These are phyloP conservation scores for Phytophthora sansomeana DNA, from an alignment of 352 stramenopile species.

Conservation along the genomic window DNA sequence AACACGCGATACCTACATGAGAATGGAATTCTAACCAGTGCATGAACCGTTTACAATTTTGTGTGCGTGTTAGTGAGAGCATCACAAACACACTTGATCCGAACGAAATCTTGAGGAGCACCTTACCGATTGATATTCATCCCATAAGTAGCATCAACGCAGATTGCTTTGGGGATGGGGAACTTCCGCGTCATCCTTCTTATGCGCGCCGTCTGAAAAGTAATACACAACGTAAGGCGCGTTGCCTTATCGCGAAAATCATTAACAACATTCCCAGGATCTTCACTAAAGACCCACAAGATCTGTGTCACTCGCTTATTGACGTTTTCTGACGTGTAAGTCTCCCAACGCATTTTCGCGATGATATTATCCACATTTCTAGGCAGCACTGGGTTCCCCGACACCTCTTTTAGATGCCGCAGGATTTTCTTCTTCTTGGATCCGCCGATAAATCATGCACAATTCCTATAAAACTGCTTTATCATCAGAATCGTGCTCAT, in stretches of 20 bases:
- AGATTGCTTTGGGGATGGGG: conserved; percentile 17
- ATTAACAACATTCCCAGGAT: conserved; percentile 14
- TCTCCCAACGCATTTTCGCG: conserved; percentile 1
- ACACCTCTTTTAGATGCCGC: conserved; percentile 5
- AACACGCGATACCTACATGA: conserved; percentile 19
- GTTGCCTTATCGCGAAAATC: background rate
- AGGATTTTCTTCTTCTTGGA: conserved; percentile 11
- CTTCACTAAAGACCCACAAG: conserved; percentile 12
- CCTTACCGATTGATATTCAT: conserved; percentile 21
- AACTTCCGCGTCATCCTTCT: conserved; percentile 13
- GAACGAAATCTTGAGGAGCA: too few species aligned
- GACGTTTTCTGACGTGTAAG: conserved; percentile 11
- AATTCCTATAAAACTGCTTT: too few species aligned
- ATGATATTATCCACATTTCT: conserved; percentile 27
- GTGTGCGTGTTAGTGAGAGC: too few species aligned
- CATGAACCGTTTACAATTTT: too few species aligned
- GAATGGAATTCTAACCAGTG: background rate
- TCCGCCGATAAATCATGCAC: too few species aligned
- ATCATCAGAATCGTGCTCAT: too few species aligned
- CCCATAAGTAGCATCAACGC: conserved; percentile 17
- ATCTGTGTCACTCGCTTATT: conserved; percentile 6
- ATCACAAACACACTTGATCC: too few species aligned
- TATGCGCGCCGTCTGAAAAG: conserved; percentile 12
- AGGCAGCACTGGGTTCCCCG: background rate
- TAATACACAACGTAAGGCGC: conserved; percentile 4